Evolutionary conservation across 768 basidiomycete genomes (phyloP), one percentile per base, ranked within the genome.

Genomic region (Calocybe indica): DNA sequence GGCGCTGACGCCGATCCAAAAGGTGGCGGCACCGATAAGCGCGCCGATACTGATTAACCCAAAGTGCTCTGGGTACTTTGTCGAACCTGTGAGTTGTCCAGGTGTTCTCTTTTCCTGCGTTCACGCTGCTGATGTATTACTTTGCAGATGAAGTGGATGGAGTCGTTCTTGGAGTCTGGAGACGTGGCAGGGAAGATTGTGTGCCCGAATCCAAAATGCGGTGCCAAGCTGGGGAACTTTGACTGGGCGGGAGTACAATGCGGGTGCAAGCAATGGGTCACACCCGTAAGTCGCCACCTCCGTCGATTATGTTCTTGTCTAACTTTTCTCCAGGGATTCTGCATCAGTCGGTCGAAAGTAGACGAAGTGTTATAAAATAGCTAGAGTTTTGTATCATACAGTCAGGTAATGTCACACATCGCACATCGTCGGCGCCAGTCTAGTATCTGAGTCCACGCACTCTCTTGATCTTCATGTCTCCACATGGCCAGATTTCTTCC

Each of bases 241-340:
- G 93, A 96, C 61, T 99, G 96, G 96, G 92, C 93, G 5, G 95
- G 95, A 0, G 82, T 90, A 29, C 80, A 84, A 57, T 95, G 93
- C 60, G 86, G 89, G 15, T 97, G 93, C 60, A 88, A 85, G 56
- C 81, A 83, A 58, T 97, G 93, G 93, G 88, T 95, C 28, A 85
- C 83, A 7, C 93, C 93, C 38, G 92, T 93, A 55, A 59, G 85
- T 68, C 40, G 6, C 2, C 5, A 11, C 13, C 9, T 36, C 13
- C 10, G 7, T 37, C 3, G n/a, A 31, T 40, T 28, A 15, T 15
- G 32, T 10, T 30, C 14, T 13, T 40, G 46, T 41, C 32, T 45
- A 8, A n/a, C 28, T 10, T 30, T 2, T 32, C 34, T 30, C n/a
- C 33, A 80, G 79, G 81, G 79, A 4, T 83, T 84, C 58, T 84